Evolutionary conservation across 2,329 filamentous ascomycete genomes (phyloP).

Genomic region (Cercospora citrullina): DNA sequence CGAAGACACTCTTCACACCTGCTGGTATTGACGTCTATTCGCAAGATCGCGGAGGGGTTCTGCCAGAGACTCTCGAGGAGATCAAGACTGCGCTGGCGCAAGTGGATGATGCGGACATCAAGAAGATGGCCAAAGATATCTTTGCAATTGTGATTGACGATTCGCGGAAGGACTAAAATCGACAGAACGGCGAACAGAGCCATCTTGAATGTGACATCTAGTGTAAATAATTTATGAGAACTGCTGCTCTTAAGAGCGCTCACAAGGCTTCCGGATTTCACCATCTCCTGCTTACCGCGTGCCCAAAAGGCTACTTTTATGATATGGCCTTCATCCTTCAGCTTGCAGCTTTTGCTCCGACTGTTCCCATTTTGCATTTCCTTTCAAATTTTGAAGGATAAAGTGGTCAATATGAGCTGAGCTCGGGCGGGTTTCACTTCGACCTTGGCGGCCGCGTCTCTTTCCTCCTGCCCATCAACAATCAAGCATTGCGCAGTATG

Average conservation of each 20-base stretch:
- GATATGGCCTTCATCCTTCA: too few relatives aligned
- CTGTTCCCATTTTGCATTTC: too few relatives aligned
- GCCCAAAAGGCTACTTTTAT: too few relatives aligned
- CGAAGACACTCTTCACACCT: slow-evolving; percentile 77
- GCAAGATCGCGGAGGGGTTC: slow-evolving; percentile 61
- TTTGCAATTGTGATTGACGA: slow-evolving; percentile 49
- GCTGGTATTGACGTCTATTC: slow-evolving; percentile 80
- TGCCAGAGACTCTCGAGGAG: slow-evolving; percentile 55
- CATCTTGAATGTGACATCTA: not conserved
- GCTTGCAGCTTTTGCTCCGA: too few relatives aligned
- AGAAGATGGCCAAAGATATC: slow-evolving; percentile 53
- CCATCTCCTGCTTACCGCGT: too few relatives aligned
- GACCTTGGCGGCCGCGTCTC: not conserved
- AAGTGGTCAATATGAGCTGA: too few relatives aligned
- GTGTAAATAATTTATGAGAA: not conserved
- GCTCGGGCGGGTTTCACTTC: too few relatives aligned
- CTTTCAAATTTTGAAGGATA: too few relatives aligned
- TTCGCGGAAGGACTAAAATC: slow-evolving; percentile 24
- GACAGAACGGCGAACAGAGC: not conserved
- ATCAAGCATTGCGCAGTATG: not conserved
- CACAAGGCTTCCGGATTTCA: too few relatives aligned
- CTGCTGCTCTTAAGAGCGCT: not conserved
- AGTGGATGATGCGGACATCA: slow-evolving; percentile 54
- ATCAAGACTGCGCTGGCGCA: slow-evolving; percentile 58
- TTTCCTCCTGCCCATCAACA: not conserved